Conservation (phyloP, 768 basidiomycete species). For the Collybiopsis confluens region DNA sequence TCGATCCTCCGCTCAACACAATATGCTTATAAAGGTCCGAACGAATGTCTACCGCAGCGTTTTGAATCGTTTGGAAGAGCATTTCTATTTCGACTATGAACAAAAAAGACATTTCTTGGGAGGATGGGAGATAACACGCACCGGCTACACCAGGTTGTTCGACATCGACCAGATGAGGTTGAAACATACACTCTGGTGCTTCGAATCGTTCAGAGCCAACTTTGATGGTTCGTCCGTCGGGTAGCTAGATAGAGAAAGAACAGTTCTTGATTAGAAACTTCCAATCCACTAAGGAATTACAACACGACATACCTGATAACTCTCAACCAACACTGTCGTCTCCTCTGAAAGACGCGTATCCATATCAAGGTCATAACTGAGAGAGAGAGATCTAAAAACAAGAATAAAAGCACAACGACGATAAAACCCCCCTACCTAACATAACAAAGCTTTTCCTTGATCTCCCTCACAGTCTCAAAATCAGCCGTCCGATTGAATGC, state of each 20-base stretch:
- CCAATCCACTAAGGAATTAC: background rate
- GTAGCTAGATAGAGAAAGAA: slow-evolving; percentile 54
- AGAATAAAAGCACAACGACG: background rate
- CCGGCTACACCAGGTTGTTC: slow-evolving; percentile 97
- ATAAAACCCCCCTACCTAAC: slow-evolving; percentile 60
- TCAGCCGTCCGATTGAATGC: slow-evolving; percentile 99
- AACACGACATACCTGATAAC: slow-evolving; percentile 71
- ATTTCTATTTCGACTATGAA: slow-evolving; percentile 54
- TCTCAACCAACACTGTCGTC: slow-evolving; percentile 94
- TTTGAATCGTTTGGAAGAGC: slow-evolving; percentile 94
- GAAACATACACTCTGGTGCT: slow-evolving; percentile 99
- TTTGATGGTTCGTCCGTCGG: slow-evolving; percentile 94
- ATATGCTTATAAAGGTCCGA: slow-evolving; percentile 95
- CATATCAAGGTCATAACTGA: slow-evolving; percentile 92
- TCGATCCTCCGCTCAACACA: slow-evolving; percentile 95
- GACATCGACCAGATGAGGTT: slow-evolving; percentile 94
- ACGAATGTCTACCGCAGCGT: slow-evolving; percentile 85
- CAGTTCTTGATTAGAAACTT: too few relatives aligned
- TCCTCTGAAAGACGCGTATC: slow-evolving; percentile 93
- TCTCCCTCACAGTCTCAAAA: slow-evolving; percentile 97
- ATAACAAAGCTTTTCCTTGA: slow-evolving; percentile 99
- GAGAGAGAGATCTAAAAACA: too few relatives aligned
- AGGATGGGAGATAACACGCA: slow-evolving; percentile 25
- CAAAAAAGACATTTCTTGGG: background rate
- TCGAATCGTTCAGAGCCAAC: slow-evolving; percentile 98